Conservation (phyloP, 768 basidiomycete genomes). For the Leucocoprinus birnbaumii region DNA sequence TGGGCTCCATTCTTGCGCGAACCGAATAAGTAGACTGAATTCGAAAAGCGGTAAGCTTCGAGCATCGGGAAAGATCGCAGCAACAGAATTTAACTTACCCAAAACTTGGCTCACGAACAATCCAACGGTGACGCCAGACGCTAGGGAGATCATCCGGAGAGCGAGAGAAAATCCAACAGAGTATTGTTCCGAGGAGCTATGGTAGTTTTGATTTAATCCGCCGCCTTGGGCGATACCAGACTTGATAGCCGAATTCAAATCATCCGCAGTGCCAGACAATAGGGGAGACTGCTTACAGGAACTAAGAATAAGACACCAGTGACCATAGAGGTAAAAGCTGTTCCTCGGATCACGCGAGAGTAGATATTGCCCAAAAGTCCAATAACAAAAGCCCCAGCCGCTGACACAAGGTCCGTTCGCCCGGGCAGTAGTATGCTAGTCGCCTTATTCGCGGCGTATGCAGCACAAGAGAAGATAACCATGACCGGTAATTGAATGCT, state of each 20-base stretch:
- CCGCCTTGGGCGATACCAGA: slow-evolving; percentile 77
- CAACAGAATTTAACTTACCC: slow-evolving; percentile 25
- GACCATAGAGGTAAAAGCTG: slow-evolving; percentile 90
- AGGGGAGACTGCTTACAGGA: slow-evolving; percentile 53
- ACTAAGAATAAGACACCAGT: slow-evolving; percentile 90
- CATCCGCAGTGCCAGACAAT: slow-evolving; percentile 10
- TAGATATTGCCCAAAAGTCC: slow-evolving; percentile 83
- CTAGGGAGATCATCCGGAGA: slow-evolving; percentile 79
- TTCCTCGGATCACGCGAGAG: slow-evolving; percentile 70
- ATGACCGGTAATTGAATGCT: slow-evolving; percentile 74
- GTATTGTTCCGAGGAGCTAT: slow-evolving; percentile 63
- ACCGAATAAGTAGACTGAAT: slow-evolving; percentile 70
- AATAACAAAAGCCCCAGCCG: slow-evolving; percentile 74
- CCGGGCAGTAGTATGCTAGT: slow-evolving; percentile 60
- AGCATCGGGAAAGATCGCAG: not conserved
- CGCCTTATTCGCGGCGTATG: slow-evolving; percentile 68
- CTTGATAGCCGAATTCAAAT: slow-evolving; percentile 30
- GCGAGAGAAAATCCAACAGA: slow-evolving; percentile 79
- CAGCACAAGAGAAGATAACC: slow-evolving; percentile 74
- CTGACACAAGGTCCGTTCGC: slow-evolving; percentile 71
- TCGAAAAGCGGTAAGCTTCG: not conserved
- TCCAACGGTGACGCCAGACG: slow-evolving; percentile 83
- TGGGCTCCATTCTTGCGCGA: slow-evolving; percentile 69
- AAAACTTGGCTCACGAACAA: slow-evolving; percentile 78
- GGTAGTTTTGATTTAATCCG: slow-evolving; percentile 59